Percentiles rank a stretch among this genome's conserved stretches.
These are phyloP conservation scores for Fraxinus paxiana DNA, from an alignment of 305 asterid genomes.

Conservation along the genomic window DNA sequence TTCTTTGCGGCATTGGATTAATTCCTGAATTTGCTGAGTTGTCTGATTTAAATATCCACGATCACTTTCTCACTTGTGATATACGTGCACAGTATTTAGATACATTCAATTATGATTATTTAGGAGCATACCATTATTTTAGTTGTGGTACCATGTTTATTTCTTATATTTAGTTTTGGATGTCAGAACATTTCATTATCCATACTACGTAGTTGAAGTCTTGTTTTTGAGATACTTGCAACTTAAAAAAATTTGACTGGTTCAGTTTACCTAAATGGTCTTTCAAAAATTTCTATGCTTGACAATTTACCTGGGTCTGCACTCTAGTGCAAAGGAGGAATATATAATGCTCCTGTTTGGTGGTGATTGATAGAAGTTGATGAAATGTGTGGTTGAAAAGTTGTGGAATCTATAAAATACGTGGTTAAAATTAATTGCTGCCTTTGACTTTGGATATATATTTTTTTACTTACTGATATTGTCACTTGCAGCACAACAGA, in stretches of 20 bases:
- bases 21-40: conserved; percentile 12
- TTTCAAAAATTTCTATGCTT: neutral
- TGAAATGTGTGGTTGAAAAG: too few relatives aligned
- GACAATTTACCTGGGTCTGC: neutral
- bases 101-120: conserved; percentile 7
- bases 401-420: too few relatives aligned
- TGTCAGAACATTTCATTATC: neutral
- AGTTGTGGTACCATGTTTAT: neutral
- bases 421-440: too few relatives aligned
- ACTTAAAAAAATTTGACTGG: neutral
- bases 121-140: neutral
- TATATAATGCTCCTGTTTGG: too few relatives aligned
- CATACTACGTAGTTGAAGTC: neutral
- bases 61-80: conserved; percentile 3
- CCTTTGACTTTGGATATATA: neutral
- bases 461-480: neutral
- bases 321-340: neutral
- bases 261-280: neutral
- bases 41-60: conserved; percentile 5
- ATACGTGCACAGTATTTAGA: neutral
- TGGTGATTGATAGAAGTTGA: too few relatives aligned
- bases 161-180: neutral
- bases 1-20: neutral
- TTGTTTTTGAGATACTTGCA: neutral
- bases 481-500: neutral